Evolutionary conservation across 2,329 filamentous ascomycete species (phyloP), one percentile per base, ranked within the genome.

Genomic region (Colletotrichum spinosum): DNA sequence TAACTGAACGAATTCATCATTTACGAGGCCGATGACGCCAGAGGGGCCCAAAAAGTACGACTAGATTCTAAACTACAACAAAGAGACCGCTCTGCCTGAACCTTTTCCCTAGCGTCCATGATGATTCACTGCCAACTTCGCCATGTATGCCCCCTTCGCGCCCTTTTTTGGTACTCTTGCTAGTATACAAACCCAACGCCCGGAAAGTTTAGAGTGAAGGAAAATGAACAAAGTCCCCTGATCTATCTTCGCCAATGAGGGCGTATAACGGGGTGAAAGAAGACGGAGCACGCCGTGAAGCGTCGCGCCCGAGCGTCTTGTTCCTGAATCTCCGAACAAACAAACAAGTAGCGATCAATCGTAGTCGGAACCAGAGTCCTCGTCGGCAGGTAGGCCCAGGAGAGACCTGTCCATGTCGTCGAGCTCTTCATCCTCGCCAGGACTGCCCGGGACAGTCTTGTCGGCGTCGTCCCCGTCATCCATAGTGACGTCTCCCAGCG

Each of bases 391-490:
- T 17, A 68, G 60, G 35, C 67, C 67, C 34, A 68, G 34, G 13
- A 67, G 52, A n/a, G 67, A 68, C 39, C 64, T 54, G 9, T 68
- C 67, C 58, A 68, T 67, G 54, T 83, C 83, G 46, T 76, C 81
- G 25, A 80, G 78, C 41, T 81, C 80, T 2, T 77, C 75, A 8
- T 74, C 73, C 6, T 79, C 81, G 10, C 77, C 76, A 6, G 34
- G 60, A 17, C 60, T 60, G 25, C 45, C 63, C 7, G 71, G 71
- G 8, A 65, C 35, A 15, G 68, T 70, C 60, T 70, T 64, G 46
- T 71, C 72, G 3, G 56, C 75, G 35, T 78, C 81, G 48, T 83
- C 81, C 56, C 82, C 83, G 35, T 88, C 86, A 59, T 86, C 86
- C 64, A 87, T 79, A 50, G 77, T 77, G 42, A 82, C 73, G 41